Evolutionary conservation across 73 alveolate species (phyloP), one percentile per base, ranked within the genome.

Genomic region (Paramecium pentaurelia): DNA sequence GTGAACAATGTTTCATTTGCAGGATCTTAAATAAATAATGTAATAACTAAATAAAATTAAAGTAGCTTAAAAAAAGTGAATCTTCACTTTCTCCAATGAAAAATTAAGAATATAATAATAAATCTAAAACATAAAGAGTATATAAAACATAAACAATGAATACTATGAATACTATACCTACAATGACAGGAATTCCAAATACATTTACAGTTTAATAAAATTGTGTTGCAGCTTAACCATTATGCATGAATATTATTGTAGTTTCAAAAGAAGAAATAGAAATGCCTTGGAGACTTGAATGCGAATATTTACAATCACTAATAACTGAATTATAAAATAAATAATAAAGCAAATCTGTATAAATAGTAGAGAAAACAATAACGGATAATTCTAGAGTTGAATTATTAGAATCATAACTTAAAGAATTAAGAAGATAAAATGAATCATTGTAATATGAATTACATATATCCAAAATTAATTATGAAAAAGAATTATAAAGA

Each of bases 261-360:
- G 90, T 77, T 44, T 77, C 90, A 42, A 40, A 77, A 34, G 90
- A 77, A 77, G 90, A 77, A 47, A 42, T 77, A 0, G 90, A 77
- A 47, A 60, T 60, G 28, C 75, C 90, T n/a, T 42, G 90, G 75
- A 40, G 90, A 77, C 37, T 77, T n/a, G 90, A 77, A 44, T 77
- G 75, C 25, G 40, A 77, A 22, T 77, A 77, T 25, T 44, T 77
- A 8, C 42, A 37, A 40, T 77, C 90, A 28, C 32, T 77, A 22
- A 22, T 77, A 42, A 27, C 40, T 22, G 90, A 77, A 22, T 32
- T 77, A 25, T 9, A 77, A 77, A 77, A 44, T 8, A 8, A 40
- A 77, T 22, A 42, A 47, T 14, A 47, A 42, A 22, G 36, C 12
- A 27, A 77, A 11, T 37, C 42, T 20, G 73, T 37, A 25, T 25